Evolutionary conservation across 2,329 filamentous ascomycete genomes (phyloP), one percentile per base, ranked within the genome.

Genomic region (Ilyonectria sp.): DNA sequence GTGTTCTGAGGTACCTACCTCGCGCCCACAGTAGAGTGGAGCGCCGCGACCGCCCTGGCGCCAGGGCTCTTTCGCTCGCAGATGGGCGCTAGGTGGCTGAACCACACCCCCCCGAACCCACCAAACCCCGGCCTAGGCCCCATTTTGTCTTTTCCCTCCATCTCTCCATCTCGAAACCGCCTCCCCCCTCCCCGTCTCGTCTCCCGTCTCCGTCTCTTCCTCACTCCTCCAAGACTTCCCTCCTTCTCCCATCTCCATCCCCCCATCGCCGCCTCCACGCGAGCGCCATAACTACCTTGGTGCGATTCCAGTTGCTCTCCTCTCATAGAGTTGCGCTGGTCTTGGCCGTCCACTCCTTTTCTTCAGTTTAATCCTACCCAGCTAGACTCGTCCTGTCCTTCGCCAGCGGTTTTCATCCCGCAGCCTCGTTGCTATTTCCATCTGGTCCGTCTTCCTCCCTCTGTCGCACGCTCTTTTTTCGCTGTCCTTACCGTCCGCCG

Each of bases 321-420:
- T 83, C 73, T 76, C 79, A 79, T 59, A 73, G 79, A 81, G 84
- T 84, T 86, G 83, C 80, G 80, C 86, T 89, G 87, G 87, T 86
- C 81, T 88, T 81, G 86, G 78, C 87, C 86, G 87, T 89, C 87
- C 87, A 83, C 86, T 89, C 87, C 84, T 87, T 82, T 81, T 71
- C 71, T 74, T 77, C 72, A 74, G 62, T 73, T 78, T 79, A 76
- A 66, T 64, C 67, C 58, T 55, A 55, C 65, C 59, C 46, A 63
- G 64, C 66, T 75, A 50, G 71, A 68, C 59, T 65, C 75, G 69
- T 69, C 71, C 75, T 74, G 73, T 73, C 68, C 66, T 72, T 73
- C 59, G 35, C 63, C 61, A 68, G 63, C 73, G 69, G 74, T 68
- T 74, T 70, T 49, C 35, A 40, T 50, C 40, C 23, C 49, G 35